These are phyloP conservation scores for Cryptococcus sp. DNA, from an alignment of 1,284 basidiomycete genomes.

Conservation along the genomic window DNA sequence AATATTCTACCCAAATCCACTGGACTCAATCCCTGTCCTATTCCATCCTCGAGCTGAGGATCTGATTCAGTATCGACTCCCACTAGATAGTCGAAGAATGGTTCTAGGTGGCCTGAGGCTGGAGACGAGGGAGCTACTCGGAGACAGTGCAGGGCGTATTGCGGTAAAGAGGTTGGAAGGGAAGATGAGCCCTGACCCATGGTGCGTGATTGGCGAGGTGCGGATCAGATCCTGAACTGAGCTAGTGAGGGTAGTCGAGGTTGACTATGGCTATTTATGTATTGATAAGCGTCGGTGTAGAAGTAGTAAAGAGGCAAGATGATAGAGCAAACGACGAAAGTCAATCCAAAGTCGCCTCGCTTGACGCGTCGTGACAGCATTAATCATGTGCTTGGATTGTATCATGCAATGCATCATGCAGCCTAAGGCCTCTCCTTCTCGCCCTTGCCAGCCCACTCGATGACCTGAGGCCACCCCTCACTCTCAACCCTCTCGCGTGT, in stretches of 20 bases:
- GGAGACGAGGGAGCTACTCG: conserved; percentile 83
- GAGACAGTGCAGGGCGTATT: conserved; percentile 72
- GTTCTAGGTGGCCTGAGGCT: conserved; percentile 81
- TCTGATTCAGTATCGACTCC: conserved; percentile 63
- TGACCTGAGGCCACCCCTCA: conserved; percentile 39
- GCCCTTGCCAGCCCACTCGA: conserved; percentile 39
- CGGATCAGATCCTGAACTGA: too few relatives aligned
- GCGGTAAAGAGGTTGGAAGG: conserved; percentile 37
- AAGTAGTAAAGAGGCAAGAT: too few relatives aligned
- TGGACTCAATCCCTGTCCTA: conserved; percentile 39
- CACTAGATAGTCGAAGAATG: conserved; percentile 95
- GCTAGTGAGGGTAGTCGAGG: too few relatives aligned
- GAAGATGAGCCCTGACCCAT: conserved; percentile 45
- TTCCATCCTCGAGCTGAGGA: background rate
- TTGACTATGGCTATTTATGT: too few relatives aligned
- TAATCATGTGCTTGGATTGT: background rate
- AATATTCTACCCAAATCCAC: conserved; percentile 72
- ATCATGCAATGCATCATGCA: background rate
- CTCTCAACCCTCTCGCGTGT: conserved; percentile 60
- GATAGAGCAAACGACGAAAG: too few relatives aligned
- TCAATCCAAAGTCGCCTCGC: background rate
- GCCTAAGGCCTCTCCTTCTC: conserved; percentile 9
- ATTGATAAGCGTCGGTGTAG: too few relatives aligned
- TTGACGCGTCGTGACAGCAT: background rate
- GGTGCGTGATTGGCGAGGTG: background rate